Evolutionary conservation across 805 yeast species (phyloP), one percentile per base, ranked within the genome.

Genomic region (Yamadazyma endophytica): DNA sequence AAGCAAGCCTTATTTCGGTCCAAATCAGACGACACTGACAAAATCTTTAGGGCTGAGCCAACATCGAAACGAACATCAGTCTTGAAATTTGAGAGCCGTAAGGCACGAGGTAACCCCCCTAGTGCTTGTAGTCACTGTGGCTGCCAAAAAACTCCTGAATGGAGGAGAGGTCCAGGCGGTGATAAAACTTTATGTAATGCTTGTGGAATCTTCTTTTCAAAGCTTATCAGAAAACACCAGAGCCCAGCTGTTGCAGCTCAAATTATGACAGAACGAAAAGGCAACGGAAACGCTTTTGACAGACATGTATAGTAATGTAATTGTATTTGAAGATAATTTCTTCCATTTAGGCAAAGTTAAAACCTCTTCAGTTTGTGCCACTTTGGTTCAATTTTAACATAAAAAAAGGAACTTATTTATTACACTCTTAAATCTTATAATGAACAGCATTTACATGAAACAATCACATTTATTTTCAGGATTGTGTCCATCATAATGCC

Each of bases 121-220:
- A 35, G 29, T 9, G 35, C 33, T 9, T 55, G 61, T 32, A 40
- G 36, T 21, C 95, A 87, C 44, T 88, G 96, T 59, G 79, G 80
- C 0, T 75, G 80, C 2, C 66, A 66, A 17, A 77, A 75, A 28
- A 84, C 95, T 0, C 96, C 96, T 0, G 96, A 89, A 55, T 88
- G 97, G 97, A 70, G 97, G 50, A 68, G 82, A 39, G 97, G 96
- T 0, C 96, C 96, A 1, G 72, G 75, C 35, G 95, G 95, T 0
- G 75, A 79, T 4, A 70, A 86, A 46, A 82, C 90, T 0, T 64
- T 88, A 37, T 88, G 97, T 58, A 88, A 88, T 55, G 96, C 97
- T 0, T 89, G 97, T 60, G 97, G 97, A 0, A 61, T 89, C 28
- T 82, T 78, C 46, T 80, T 72, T 49, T 68, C 82, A 11, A 82